phyloP scores from a whole-genome alignment of 768 basidiomycete species.

The Leccinum pellstonianum region DNA sequence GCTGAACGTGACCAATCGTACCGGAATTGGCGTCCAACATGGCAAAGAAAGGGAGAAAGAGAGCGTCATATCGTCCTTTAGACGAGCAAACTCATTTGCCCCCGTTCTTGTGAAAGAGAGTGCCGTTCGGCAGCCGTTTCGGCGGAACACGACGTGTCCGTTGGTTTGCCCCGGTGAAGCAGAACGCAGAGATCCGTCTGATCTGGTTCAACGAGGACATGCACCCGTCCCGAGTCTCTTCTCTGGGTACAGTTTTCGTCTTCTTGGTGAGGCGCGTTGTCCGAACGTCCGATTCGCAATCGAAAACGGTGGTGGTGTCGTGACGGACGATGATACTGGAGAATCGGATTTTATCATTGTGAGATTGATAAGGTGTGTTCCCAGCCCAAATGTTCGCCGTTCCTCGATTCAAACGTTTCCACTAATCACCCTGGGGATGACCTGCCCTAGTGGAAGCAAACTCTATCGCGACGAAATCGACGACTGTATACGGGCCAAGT shows the following conservation, averaged over 20 bases:
- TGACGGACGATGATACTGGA: constrained; percentile 42
- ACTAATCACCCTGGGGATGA: neutral
- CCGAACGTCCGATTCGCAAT: constrained; percentile 58
- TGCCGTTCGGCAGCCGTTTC: constrained; percentile 44
- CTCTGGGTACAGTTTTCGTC: constrained; percentile 52
- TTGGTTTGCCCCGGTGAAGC: constrained; percentile 16
- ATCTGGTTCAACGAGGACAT: neutral
- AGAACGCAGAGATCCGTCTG: constrained; percentile 16
- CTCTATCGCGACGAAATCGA: constrained; percentile 60
- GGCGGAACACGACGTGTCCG: constrained; percentile 37
- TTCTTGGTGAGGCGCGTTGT: constrained; percentile 66
- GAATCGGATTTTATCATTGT: constrained; percentile 68
- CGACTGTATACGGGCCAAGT: constrained; percentile 45
- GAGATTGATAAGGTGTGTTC: constrained; percentile 64
- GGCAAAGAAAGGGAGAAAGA: constrained; percentile 23
- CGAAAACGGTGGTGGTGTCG: constrained; percentile 56
- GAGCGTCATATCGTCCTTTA: constrained; percentile 56
- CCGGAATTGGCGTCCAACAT: neutral
- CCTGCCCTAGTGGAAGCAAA: constrained; percentile 63
- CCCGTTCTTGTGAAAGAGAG: constrained; percentile 32
- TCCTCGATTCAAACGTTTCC: neutral
- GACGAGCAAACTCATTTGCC: constrained; percentile 65
- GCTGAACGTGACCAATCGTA: neutral
- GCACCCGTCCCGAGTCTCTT: constrained; percentile 41
- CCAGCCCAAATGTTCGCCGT: neutral